Conservation (phyloP, 2,329 filamentous ascomycete species). For the Pseudopyrenochaeta lycopersici region DNA sequence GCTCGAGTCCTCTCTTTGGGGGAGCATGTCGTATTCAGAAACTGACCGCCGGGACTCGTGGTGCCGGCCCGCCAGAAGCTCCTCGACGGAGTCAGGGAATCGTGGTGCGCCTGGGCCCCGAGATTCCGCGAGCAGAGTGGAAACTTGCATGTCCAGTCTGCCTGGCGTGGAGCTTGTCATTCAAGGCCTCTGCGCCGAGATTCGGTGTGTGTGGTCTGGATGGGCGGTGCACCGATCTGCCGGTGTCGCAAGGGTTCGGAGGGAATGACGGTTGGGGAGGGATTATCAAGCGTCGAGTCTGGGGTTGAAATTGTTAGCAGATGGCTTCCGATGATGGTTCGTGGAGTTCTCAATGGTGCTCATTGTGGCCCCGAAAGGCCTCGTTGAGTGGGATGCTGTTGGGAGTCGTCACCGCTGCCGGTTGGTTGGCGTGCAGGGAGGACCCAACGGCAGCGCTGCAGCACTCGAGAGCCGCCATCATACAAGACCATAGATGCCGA, state of each 20-base stretch:
- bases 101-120: conserved; percentile 35
- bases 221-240: conserved; percentile 44
- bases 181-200: conserved; percentile 28
- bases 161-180: conserved; percentile 10
- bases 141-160: conserved; percentile 41
- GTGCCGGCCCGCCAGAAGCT: conserved; percentile 39
- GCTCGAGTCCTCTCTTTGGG: conserved; percentile 36
- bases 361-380: conserved; percentile 23
- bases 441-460: conserved; percentile 35
- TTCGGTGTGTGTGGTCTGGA: conserved; percentile 28
- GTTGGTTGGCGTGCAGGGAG: conserved; percentile 41
- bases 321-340: conserved; percentile 24
- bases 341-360: conserved; percentile 25
- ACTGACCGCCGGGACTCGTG: conserved; percentile 34
- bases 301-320: conserved; percentile 30
- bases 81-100: conserved; percentile 34
- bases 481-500: conserved; percentile 14
- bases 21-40: conserved; percentile 37
- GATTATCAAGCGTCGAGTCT: conserved; percentile 34
- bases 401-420: conserved; percentile 43
- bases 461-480: conserved; percentile 26
- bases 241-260: conserved; percentile 51
- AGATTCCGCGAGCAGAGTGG: conserved; percentile 40
- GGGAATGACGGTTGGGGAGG: conserved; percentile 42
- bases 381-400: conserved; percentile 29